Conservation (phyloP, 768 basidiomycete genomes). For the Tulasnella calospora region DNA sequence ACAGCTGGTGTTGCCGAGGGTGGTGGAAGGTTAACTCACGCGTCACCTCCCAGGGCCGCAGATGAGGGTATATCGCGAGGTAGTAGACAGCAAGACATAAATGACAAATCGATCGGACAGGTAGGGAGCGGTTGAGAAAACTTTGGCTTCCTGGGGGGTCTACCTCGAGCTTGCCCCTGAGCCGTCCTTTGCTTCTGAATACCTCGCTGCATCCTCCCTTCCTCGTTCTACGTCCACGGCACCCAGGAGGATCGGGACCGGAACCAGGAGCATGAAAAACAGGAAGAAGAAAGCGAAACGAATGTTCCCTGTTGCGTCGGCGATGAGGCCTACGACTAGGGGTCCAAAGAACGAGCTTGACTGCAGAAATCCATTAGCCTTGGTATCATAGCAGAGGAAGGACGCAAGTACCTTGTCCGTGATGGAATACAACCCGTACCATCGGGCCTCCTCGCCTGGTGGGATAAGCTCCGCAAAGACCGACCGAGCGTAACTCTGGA, state of each 20-base stretch:
- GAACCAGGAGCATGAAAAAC: constrained; percentile 70
- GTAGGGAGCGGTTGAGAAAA: background rate
- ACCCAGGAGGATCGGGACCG: constrained; percentile 63
- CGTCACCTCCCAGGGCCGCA: too few relatives aligned
- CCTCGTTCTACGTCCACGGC: constrained; percentile 69
- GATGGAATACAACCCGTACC: constrained; percentile 83
- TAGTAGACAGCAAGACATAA: too few relatives aligned
- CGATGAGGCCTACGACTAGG: constrained; percentile 77
- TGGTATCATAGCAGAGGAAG: constrained; percentile 3
- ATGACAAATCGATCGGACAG: too few relatives aligned
- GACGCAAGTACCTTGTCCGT: constrained; percentile 66
- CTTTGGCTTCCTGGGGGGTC: background rate
- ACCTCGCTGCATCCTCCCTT: constrained; percentile 45
- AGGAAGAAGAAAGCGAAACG: constrained; percentile 89
- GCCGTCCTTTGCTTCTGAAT: constrained; percentile 27
- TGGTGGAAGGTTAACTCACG: too few relatives aligned
- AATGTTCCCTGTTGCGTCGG: constrained; percentile 86
- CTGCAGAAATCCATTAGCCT: constrained; percentile 39
- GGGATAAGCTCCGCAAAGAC: constrained; percentile 86
- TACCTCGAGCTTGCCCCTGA: background rate
- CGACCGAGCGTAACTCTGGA: constrained; percentile 84
- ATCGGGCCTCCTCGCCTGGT: constrained; percentile 80
- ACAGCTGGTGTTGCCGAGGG: too few relatives aligned
- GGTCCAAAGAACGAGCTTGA: constrained; percentile 92
- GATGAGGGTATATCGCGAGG: too few relatives aligned